These are phyloP conservation scores for Talinum fruticosum DNA, from an alignment of 148 eudicot genomes.

Conservation along the genomic window DNA sequence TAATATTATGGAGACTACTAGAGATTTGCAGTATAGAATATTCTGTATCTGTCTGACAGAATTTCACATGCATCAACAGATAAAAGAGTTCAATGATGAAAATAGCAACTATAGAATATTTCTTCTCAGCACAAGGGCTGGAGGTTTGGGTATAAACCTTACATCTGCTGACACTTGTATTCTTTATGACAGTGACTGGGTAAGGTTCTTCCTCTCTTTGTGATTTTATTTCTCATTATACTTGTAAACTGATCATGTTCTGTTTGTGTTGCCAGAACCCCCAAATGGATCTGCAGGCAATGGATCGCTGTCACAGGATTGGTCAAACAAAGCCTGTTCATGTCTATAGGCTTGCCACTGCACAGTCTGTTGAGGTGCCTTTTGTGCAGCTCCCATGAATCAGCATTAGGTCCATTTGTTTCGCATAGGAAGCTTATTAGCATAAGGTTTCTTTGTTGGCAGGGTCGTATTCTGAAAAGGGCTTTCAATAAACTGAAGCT, in stretches of 20 bases:
- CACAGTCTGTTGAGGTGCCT: constrained; percentile 86
- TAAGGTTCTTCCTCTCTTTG: constrained; percentile 14
- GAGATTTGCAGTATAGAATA: background rate
- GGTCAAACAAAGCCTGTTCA: constrained; percentile 99
- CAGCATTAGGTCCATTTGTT: constrained; percentile 1
- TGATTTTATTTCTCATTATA: constrained; percentile 1
- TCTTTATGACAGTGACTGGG: constrained; percentile 99
- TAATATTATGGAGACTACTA: background rate
- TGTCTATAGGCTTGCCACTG: constrained; percentile 96
- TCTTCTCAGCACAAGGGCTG: constrained; percentile 98
- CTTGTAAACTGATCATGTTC: constrained; percentile 4
- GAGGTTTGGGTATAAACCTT: constrained; percentile 96
- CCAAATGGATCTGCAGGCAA: constrained; percentile 97
- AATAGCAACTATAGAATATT: constrained; percentile 64
- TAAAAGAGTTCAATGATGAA: constrained; percentile 76
- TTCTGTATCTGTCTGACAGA: background rate
- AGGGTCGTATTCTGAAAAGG: constrained; percentile 94
- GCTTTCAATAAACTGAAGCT: constrained; percentile 95
- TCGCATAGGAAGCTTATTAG: constrained; percentile 14
- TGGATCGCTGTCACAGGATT: constrained; percentile 99
- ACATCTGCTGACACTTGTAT: constrained; percentile 98
- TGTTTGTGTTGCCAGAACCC: constrained; percentile 66
- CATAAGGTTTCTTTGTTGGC: constrained; percentile 17
- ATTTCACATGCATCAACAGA: constrained; percentile 44
- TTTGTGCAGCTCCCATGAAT: background rate